Conservation (phyloP, 805 yeast species). For the Zygosaccharomyces kombuchaensis region DNA sequence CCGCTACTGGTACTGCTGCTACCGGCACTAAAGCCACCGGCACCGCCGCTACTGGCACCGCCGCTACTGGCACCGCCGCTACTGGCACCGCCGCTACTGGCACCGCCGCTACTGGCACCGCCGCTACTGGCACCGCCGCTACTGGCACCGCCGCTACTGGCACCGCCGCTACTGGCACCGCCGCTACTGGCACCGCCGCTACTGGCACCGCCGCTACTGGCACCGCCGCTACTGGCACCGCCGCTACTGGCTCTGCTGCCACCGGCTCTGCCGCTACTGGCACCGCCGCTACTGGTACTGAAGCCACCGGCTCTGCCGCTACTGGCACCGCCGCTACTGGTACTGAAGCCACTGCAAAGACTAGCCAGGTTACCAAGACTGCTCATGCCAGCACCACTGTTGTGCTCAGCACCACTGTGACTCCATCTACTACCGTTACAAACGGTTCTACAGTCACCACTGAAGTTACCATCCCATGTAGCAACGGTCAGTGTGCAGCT, state of each 20-base stretch:
- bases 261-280: background rate
- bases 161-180: background rate
- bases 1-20: constrained; percentile 1
- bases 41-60: background rate
- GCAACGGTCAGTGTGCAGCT: background rate
- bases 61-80: constrained; percentile 1
- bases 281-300: background rate
- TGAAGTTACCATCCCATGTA: constrained; percentile 1
- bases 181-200: background rate
- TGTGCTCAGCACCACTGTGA: constrained; percentile 3
- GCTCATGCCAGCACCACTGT: constrained; percentile 4
- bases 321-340: background rate
- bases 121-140: background rate
- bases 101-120: background rate
- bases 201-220: background rate
- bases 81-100: background rate
- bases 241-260: background rate
- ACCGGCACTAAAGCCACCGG: background rate
- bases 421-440: constrained; percentile 1
- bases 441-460: constrained; percentile 4
- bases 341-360: constrained; percentile 1
- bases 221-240: background rate
- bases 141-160: background rate
- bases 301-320: background rate
- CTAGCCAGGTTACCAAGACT: constrained; percentile 4